Conservation (phyloP, 2,329 filamentous ascomycete genomes). For the Colletotrichum sp. region DNA sequence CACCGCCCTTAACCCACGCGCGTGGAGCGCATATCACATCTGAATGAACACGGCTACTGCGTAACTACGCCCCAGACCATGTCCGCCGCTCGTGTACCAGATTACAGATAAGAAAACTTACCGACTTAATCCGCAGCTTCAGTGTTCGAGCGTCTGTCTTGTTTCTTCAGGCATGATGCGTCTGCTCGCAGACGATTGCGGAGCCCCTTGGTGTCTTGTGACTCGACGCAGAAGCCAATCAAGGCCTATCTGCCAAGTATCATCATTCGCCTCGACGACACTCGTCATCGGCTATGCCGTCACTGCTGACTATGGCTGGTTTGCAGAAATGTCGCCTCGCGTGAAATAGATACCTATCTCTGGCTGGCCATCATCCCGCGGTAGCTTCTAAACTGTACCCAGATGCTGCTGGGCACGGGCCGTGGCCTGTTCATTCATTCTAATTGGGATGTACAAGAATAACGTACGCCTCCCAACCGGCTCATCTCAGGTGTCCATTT, state of each 20-base stretch:
- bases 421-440: not conserved
- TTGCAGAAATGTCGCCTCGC: not conserved
- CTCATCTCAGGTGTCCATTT: not conserved
- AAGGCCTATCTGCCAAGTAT: not conserved
- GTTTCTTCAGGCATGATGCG: slow-evolving; percentile 5
- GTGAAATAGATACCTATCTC: not conserved
- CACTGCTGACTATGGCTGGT: not conserved
- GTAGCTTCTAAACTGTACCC: not conserved
- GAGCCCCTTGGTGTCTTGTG: slow-evolving; percentile 5
- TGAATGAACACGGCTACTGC: not conserved
- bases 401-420: not conserved
- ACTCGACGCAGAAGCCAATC: slow-evolving; percentile 12
- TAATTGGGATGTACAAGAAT: not conserved
- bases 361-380: not conserved
- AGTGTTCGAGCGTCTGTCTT: not conserved
- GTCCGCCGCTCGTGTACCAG: not conserved
- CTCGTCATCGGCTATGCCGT: slow-evolving; percentile 14
- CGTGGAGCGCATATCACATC: not conserved
- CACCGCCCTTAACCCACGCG: not conserved
- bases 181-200: slow-evolving; percentile 1
- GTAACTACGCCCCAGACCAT: not conserved
- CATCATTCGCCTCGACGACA: not conserved
- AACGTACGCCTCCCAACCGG: not conserved
- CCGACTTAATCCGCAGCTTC: not conserved
- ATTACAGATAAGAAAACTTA: not conserved